Conservation (phyloP, 2,329 filamentous ascomycete genomes). For the Lasiodiplodia hormozganensis region DNA sequence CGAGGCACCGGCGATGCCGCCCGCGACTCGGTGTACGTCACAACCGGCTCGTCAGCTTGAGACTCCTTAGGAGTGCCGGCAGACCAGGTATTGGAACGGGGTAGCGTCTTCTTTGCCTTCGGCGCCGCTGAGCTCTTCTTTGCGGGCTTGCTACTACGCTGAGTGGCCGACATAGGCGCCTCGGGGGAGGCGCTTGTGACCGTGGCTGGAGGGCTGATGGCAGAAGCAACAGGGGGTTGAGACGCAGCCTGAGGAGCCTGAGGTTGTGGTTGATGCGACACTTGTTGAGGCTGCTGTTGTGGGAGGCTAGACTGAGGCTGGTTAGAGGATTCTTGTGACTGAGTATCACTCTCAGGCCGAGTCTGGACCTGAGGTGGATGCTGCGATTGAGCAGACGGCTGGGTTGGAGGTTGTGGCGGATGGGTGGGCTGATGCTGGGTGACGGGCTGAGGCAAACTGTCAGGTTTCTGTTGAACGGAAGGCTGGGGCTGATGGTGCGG, state of each 20-base stretch:
- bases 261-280: neutral
- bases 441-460: neutral
- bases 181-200: neutral
- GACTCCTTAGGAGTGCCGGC: slow-evolving; percentile 37
- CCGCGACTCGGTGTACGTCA: neutral
- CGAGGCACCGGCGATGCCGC: slow-evolving; percentile 36
- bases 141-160: neutral
- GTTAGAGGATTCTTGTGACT: neutral
- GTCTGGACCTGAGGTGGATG: neutral
- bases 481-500: neutral
- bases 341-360: neutral
- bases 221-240: neutral
- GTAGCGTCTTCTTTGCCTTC: slow-evolving; percentile 39
- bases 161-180: neutral
- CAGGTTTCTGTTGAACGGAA: neutral
- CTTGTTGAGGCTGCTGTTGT: neutral
- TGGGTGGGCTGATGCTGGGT: neutral
- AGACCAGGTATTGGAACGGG: slow-evolving; percentile 48
- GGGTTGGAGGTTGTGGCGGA: neutral
- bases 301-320: neutral
- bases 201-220: slow-evolving; percentile 1
- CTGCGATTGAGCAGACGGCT: neutral
- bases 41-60: slow-evolving; percentile 38
- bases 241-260: neutral
- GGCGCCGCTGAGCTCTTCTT: slow-evolving; percentile 32